phyloP scores from a whole-genome alignment of 2,329 filamentous ascomycete genomes.

The Fonsecaea multimorphosa region DNA sequence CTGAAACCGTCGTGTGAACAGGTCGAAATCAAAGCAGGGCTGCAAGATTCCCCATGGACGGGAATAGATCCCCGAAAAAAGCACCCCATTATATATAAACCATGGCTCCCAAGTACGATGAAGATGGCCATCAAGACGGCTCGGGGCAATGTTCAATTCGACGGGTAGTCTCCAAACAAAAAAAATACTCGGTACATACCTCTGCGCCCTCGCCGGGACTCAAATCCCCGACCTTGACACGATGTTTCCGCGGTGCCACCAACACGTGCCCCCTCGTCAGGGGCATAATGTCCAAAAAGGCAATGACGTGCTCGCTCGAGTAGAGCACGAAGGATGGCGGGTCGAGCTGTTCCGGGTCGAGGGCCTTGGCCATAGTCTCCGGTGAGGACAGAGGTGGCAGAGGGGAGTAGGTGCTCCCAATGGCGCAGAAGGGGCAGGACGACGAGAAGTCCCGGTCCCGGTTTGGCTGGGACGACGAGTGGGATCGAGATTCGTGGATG shows the following conservation, averaged over 20 bases:
- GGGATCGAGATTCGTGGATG: slow-evolving; percentile 9
- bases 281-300: slow-evolving; percentile 93
- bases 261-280: slow-evolving; percentile 83
- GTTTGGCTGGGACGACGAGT: neutral
- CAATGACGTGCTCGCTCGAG: slow-evolving; percentile 76
- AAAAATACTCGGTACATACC: no score
- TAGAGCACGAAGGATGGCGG: slow-evolving; percentile 65
- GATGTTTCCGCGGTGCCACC: slow-evolving; percentile 77
- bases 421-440: slow-evolving; percentile 18
- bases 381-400: slow-evolving; percentile 37
- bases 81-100: no score
- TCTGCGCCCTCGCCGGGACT: slow-evolving; percentile 67
- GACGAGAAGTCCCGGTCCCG: slow-evolving; percentile 16
- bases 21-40: neutral
- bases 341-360: slow-evolving; percentile 33
- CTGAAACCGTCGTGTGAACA: neutral
- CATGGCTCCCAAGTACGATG: no score
- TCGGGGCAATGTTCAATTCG: no score
- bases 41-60: neutral
- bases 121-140: no score
- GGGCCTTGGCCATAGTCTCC: neutral
- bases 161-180: no score
- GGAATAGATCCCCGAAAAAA: no score
- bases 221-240: slow-evolving; percentile 77
- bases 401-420: slow-evolving; percentile 48